Conservation (phyloP, 371 early-diverging fungal genomes). For the Mortierella sp. region DNA sequence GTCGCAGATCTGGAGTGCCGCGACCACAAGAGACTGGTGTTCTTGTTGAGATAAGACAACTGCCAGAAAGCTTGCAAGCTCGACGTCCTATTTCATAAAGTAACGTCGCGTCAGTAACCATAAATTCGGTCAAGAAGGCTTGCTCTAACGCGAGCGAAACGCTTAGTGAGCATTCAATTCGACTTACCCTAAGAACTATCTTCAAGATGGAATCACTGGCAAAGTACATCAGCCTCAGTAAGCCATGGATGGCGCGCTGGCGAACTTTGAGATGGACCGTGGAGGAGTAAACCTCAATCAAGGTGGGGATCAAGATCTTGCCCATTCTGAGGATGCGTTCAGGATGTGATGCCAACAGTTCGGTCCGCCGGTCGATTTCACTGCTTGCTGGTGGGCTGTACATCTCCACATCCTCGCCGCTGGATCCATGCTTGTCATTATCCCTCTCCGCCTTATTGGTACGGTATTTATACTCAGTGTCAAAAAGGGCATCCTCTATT, state of each 20-base stretch:
- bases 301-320: constrained; percentile 62
- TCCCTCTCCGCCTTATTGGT: constrained; percentile 16
- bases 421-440: constrained; percentile 16
- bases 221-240: constrained; percentile 68
- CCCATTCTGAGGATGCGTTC: constrained; percentile 57
- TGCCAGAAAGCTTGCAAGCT: constrained; percentile 70
- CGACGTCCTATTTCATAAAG: constrained; percentile 46
- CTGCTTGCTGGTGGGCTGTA: neutral
- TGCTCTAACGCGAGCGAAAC: no score
- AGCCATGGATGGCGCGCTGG: constrained; percentile 63
- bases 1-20: constrained; percentile 66
- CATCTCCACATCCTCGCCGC: constrained; percentile 30
- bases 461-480: constrained; percentile 35
- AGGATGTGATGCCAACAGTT: constrained; percentile 58
- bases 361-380: constrained; percentile 54
- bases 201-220: constrained; percentile 53
- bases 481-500: constrained; percentile 35
- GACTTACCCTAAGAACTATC: constrained; percentile 53
- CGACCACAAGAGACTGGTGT: constrained; percentile 64
- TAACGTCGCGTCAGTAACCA: no score
- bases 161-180: neutral
- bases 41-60: constrained; percentile 70
- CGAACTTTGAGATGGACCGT: constrained; percentile 69
- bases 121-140: no score
- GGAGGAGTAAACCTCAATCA: constrained; percentile 67